phyloP scores from a whole-genome alignment of 176 grass and related monocot genomes.

The Oryza meyeriana region DNA sequence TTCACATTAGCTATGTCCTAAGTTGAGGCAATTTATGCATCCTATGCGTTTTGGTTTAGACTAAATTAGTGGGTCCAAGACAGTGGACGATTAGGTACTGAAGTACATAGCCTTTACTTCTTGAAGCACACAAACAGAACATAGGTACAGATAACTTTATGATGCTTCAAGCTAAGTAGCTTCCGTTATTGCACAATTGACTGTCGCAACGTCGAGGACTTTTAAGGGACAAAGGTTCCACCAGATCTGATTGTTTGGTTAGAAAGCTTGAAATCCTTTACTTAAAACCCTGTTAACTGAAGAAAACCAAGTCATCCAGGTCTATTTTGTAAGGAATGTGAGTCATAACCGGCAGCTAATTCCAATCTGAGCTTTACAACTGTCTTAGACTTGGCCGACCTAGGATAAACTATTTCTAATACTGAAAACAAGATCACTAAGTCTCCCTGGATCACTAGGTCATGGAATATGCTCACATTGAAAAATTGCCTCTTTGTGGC shows the following conservation, averaged over 20 bases:
- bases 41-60: neutral
- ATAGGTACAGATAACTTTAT: slow-evolving; percentile 28
- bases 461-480: slow-evolving; percentile 31
- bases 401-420: slow-evolving; percentile 6
- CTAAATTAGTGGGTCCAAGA: neutral
- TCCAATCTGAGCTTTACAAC: slow-evolving; percentile 21
- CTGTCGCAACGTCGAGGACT: slow-evolving; percentile 9
- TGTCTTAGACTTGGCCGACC: slow-evolving; percentile 27
- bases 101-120: slow-evolving; percentile 14
- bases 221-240: slow-evolving; percentile 32
- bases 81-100: slow-evolving; percentile 22
- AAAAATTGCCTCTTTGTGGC: neutral
- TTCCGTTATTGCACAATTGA: slow-evolving; percentile 45
- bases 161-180: slow-evolving; percentile 37
- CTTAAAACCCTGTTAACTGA: slow-evolving; percentile 21
- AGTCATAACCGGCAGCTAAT: slow-evolving; percentile 25
- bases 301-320: slow-evolving; percentile 16
- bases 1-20: neutral
- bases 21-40: neutral
- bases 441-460: slow-evolving; percentile 26
- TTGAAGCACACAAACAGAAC: slow-evolving; percentile 10
- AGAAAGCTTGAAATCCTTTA: slow-evolving; percentile 15
- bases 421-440: slow-evolving; percentile 24
- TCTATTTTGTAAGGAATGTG: slow-evolving; percentile 29
- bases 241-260: slow-evolving; percentile 23